Evolutionary conservation across 1,284 basidiomycete species (phyloP).

Genomic region (Porodaedalea pini): DNA sequence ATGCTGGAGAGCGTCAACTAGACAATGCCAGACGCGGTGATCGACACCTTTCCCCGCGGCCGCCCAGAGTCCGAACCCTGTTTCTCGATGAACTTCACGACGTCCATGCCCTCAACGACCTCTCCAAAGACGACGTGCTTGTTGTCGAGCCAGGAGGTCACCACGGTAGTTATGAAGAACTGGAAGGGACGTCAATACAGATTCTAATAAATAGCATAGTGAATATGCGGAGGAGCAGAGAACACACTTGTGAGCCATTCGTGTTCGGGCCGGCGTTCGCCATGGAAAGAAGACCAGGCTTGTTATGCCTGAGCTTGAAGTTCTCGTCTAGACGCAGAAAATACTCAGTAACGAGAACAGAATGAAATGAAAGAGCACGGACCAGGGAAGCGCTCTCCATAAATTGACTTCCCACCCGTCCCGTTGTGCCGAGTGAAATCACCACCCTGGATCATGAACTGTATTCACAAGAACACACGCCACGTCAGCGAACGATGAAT

Average conservation of each 20-base stretch:
- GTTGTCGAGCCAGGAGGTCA: constrained; percentile 72
- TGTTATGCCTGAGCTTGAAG: constrained; percentile 76
- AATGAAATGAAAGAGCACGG: constrained; percentile 22
- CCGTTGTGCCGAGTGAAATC: constrained; percentile 76
- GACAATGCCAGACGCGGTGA: constrained; percentile 50
- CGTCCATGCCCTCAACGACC: constrained; percentile 57
- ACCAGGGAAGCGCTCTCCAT: constrained; percentile 82
- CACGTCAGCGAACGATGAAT: not conserved
- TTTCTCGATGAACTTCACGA: constrained; percentile 66
- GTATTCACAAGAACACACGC: not conserved
- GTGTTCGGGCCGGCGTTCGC: constrained; percentile 75
- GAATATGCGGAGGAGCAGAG: not conserved
- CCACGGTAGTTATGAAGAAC: constrained; percentile 69
- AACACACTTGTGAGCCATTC: constrained; percentile 50
- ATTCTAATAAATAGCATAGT: constrained; percentile 18
- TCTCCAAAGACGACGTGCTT: constrained; percentile 81
- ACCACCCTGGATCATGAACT: constrained; percentile 64
- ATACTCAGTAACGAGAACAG: not conserved
- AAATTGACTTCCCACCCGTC: constrained; percentile 91
- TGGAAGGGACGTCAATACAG: constrained; percentile 47
- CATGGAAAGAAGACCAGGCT: constrained; percentile 89
- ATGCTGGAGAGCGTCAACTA: constrained; percentile 35
- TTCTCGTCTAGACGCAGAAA: constrained; percentile 65
- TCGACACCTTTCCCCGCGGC: constrained; percentile 45
- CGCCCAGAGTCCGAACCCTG: constrained; percentile 50